phyloP scores from a whole-genome alignment of 225 moss, liverwort and hornwort species.

The Thuidium tamariscinum region DNA sequence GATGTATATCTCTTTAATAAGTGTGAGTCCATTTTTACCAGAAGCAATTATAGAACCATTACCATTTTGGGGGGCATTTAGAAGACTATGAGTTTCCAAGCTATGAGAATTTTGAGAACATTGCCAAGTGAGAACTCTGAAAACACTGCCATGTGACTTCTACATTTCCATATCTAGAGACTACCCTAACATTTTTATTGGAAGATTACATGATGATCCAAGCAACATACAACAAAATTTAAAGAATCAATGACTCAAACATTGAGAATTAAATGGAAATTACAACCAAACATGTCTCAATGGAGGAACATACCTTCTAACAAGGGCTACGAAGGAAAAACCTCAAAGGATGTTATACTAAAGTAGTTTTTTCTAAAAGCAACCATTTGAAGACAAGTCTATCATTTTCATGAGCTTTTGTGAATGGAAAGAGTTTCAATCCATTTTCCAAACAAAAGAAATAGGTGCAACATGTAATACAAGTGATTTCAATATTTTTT shows the following conservation, averaged over 20 bases:
- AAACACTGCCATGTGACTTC: too few species aligned
- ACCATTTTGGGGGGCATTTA: too few species aligned
- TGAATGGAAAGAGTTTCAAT: too few species aligned
- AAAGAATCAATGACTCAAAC: neutral
- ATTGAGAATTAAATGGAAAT: neutral
- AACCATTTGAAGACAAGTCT: too few species aligned
- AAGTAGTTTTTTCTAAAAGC: too few species aligned
- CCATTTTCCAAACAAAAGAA: too few species aligned
- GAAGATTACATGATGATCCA: neutral
- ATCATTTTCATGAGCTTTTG: too few species aligned
- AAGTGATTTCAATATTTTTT: too few species aligned
- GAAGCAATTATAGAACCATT: neutral
- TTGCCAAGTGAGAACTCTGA: too few species aligned
- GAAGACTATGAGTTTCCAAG: too few species aligned
- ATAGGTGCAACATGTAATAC: too few species aligned
- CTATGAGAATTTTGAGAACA: too few species aligned
- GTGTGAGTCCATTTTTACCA: neutral
- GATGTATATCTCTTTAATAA: neutral
- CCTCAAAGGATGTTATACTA: accelerated
- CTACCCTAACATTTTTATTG: accelerated
- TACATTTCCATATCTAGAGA: accelerated
- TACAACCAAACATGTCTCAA: accelerated
- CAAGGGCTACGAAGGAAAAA: accelerated
- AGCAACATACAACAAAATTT: accelerated
- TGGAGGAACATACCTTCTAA: accelerated